Percentiles rank a stretch among this genome's conserved stretches.
phyloP scores from a whole-genome alignment of 495 filamentous ascomycete genomes.

The Aspergillus biplanus region DNA sequence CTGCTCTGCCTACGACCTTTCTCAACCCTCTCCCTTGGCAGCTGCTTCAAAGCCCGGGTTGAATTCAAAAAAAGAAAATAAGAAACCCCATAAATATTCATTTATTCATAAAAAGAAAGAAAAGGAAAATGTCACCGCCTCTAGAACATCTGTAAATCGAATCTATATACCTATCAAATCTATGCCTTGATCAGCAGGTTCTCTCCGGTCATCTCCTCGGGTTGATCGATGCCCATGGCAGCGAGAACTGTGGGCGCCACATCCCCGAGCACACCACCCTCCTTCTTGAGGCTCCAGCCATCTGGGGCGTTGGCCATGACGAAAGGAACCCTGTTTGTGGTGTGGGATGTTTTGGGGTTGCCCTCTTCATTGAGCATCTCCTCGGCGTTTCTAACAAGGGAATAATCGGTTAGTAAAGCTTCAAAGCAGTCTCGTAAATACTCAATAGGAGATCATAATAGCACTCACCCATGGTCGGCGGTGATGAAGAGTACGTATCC shows the following conservation, averaged over 20 bases:
- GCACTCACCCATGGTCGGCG: constrained; percentile 80
- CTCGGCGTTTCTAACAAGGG: constrained; percentile 76
- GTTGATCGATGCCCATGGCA: constrained; percentile 87
- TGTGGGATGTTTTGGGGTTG: constrained; percentile 97
- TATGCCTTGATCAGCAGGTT: constrained; percentile 77
- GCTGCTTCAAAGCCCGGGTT: too few relatives aligned
- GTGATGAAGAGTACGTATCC: constrained; percentile 94
- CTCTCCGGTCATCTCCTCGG: constrained; percentile 87
- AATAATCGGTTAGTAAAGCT: constrained; percentile 2
- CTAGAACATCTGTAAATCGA: constrained; percentile 17
- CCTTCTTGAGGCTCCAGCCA: constrained; percentile 85
- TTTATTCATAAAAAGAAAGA: constrained; percentile 30
- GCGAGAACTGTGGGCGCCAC: constrained; percentile 91
- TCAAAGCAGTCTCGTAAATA: not conserved
- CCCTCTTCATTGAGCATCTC: constrained; percentile 97
- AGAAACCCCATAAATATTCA: constrained; percentile 28
- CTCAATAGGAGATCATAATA: not conserved
- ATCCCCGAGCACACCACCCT: constrained; percentile 87
- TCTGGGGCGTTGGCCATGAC: constrained; percentile 96
- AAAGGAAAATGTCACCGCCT: constrained; percentile 14
- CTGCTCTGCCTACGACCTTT: too few relatives aligned
- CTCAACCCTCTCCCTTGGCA: too few relatives aligned
- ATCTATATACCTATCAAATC: constrained; percentile 27
- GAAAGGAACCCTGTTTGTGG: constrained; percentile 95
- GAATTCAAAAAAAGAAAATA: too few relatives aligned